phyloP scores from a whole-genome alignment of 2,329 filamentous ascomycete species.

The Trichophyton benhamiae region DNA sequence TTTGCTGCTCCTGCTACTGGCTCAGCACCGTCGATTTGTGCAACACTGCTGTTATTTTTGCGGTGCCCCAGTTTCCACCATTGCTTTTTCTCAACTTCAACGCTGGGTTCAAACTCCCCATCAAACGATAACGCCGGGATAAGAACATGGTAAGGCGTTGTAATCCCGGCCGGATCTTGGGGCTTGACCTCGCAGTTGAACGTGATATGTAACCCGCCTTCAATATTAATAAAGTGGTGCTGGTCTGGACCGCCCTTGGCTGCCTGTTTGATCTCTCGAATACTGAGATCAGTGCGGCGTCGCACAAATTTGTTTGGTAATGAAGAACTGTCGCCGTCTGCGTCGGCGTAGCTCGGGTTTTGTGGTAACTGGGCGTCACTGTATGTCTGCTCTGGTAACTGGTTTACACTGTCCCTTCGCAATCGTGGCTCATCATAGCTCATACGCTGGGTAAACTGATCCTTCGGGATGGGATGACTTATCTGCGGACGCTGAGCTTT shows the following conservation, averaged over 20 bases:
- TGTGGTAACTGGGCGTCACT: conserved; percentile 3
- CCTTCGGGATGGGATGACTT: conserved; percentile 21
- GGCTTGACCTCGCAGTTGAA: conserved; percentile 82
- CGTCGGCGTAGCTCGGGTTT: not conserved
- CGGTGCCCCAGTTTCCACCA: conserved; percentile 25
- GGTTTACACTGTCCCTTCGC: not conserved
- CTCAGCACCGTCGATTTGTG: not conserved
- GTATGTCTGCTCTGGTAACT: not conserved
- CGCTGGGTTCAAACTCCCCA: conserved; percentile 28
- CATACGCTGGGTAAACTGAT: conserved; percentile 20
- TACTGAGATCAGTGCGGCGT: conserved; percentile 55
- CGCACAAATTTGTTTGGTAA: conserved; percentile 47
- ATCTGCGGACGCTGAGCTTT: conserved; percentile 32
- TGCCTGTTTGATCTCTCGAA: conserved; percentile 47
- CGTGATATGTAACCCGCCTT: conserved; percentile 73
- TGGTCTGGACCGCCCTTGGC: conserved; percentile 43
- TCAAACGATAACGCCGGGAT: conserved; percentile 59
- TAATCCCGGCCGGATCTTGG: conserved; percentile 76
- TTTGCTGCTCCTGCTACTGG: not conserved
- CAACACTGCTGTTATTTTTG: not conserved
- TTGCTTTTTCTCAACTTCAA: conserved; percentile 25
- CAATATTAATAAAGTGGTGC: conserved; percentile 55
- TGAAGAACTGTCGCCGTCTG: conserved; percentile 14
- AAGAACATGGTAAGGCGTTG: conserved; percentile 72
- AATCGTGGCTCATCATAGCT: conserved; percentile 24